Base-by-base conservation (phyloP, 768 basidiomycete genomes). In the Phanerochaete carnosa region DNA sequence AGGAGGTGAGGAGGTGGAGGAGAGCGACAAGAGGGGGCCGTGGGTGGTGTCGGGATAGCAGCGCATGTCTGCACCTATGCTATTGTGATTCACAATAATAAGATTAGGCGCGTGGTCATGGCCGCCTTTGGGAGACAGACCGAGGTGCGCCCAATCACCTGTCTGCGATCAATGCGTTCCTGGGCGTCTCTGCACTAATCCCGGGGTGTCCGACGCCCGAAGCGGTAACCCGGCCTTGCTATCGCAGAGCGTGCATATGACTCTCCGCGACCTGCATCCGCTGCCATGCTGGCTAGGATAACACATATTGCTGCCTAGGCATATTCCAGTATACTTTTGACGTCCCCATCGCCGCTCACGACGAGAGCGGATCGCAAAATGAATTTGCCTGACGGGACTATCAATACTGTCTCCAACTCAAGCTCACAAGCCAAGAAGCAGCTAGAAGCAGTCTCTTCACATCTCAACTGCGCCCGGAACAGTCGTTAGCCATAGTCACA, bases 81-180 rank as follows among this genome's bases (percentile, higher is more conserved):
- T 62, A 62, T 62, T 62, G 60, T 62, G 60, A 49, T 57, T 15
- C 45, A 46, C 57, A 29, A 57, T 57, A 62, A 62, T 57, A 62
- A 52, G 55, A 57, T 56, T 62, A 56, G 60, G 55, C 60, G 60
- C 60, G 60, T 29, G 46, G 32, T 9, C 9, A 23, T 29, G 16
- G 9, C 55, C 55, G 29, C 7, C 33, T 56, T 52, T 19, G 51
- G 52, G 23, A n/a, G 47, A 3, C 25, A 23, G 26, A 32, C 13
- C 16, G 11, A n/a, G 55, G 39, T 57, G 33, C 60, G 60, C 55
- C 60, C 60, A 54, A 51, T 32, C 60, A 45, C 35, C 26, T 2
- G 33, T 28, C 54, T 61, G 32, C 53, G 53, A 61, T 61, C 60
- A 49, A 28, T 45, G 23, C n/a, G 59, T 62, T 57, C 60, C 60